Evolutionary conservation across 2,329 filamentous ascomycete species (phyloP).

Genomic region (Penicillium sp.): DNA sequence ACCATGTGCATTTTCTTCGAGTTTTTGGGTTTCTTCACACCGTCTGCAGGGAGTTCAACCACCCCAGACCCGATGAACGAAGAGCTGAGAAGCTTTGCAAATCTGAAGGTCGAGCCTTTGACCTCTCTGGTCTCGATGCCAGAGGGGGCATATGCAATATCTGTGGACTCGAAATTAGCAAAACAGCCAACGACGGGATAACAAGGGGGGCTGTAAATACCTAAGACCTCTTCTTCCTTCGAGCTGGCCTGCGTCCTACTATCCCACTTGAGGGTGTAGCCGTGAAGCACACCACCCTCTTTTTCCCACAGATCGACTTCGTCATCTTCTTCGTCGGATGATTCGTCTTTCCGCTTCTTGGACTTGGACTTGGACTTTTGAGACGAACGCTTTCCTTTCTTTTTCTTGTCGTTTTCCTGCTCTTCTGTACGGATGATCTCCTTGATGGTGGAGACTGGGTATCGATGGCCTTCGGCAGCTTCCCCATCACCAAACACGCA

Average conservation of each 20-base stretch:
- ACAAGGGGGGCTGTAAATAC: constrained; percentile 22
- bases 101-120: constrained; percentile 72
- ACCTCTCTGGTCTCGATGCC: constrained; percentile 61
- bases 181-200: neutral
- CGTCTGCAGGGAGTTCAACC: constrained; percentile 80
- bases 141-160: constrained; percentile 60
- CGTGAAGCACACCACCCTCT: constrained; percentile 46
- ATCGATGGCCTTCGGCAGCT: constrained; percentile 55
- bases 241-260: constrained; percentile 37
- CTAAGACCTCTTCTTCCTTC: constrained; percentile 44
- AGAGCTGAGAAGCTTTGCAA: constrained; percentile 81
- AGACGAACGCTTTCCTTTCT: constrained; percentile 36
- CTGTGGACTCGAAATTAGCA: constrained; percentile 35
- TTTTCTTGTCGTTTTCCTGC: constrained; percentile 46
- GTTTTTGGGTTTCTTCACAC: constrained; percentile 88
- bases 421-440: constrained; percentile 76
- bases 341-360: constrained; percentile 38
- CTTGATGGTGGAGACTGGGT: constrained; percentile 70
- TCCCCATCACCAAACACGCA: constrained; percentile 69
- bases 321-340: constrained; percentile 42
- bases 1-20: constrained; percentile 95
- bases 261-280: constrained; percentile 48
- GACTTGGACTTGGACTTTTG: constrained; percentile 28
- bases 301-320: constrained; percentile 48
- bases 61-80: constrained; percentile 88